Conservation (phyloP, 805 yeast genomes). For the Komagataella ulmi region DNA sequence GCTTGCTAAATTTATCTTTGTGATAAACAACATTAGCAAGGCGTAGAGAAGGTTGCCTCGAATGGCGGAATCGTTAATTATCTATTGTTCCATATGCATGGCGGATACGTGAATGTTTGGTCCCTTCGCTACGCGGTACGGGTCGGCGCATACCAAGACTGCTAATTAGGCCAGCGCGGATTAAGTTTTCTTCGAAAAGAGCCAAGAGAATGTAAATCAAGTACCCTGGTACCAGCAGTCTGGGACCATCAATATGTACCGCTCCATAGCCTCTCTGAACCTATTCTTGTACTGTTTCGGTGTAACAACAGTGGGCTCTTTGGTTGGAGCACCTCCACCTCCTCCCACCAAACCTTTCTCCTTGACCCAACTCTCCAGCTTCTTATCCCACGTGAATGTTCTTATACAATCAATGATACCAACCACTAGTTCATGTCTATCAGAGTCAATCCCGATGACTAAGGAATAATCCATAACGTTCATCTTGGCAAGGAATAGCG, state of each 20-base stretch:
- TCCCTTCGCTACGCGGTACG: neutral
- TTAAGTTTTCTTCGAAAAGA: neutral
- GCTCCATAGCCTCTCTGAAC: conserved; percentile 95
- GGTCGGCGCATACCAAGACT: neutral
- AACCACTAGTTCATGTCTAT: conserved; percentile 60
- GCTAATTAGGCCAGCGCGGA: neutral
- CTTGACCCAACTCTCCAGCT: conserved; percentile 96
- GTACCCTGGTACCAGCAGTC: conserved; percentile 27
- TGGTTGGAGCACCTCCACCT: conserved; percentile 61
- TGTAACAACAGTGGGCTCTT: conserved; percentile 93
- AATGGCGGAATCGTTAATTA: neutral
- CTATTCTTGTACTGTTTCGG: conserved; percentile 92
- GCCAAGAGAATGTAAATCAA: neutral
- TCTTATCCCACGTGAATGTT: conserved; percentile 98
- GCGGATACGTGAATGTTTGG: neutral
- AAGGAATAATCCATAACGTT: conserved; percentile 97
- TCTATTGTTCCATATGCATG: neutral
- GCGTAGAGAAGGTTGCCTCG: neutral
- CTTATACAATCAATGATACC: conserved; percentile 93
- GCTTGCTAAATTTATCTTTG: neutral
- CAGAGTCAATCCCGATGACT: conserved; percentile 80
- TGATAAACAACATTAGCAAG: neutral
- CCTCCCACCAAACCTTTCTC: conserved; percentile 79
- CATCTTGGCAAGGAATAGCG: conserved; percentile 87
- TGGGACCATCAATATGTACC: conserved; percentile 90